A percentile compares a stretch with the other conserved stretches of the same genome.
Evolutionary conservation across 2,329 filamentous ascomycete species (phyloP).

Genomic region (Fusarium nematophilum): DNA sequence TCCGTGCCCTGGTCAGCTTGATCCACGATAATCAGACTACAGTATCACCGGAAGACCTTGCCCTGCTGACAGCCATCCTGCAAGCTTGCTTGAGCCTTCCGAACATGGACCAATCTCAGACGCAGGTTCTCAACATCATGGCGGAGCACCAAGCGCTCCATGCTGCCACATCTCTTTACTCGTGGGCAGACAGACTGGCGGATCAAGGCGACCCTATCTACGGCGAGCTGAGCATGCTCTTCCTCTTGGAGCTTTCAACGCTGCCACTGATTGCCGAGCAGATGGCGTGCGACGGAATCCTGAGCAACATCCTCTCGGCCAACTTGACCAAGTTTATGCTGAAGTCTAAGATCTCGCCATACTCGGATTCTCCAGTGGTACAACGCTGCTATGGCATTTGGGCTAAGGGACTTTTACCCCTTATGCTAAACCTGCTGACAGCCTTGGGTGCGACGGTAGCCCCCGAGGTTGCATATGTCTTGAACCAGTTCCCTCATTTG

Average conservation of each 20-base stretch:
- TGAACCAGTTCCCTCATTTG: constrained; percentile 89
- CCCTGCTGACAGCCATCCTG: constrained; percentile 86
- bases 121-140: constrained; percentile 77
- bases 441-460: constrained; percentile 85
- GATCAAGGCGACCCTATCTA: constrained; percentile 87
- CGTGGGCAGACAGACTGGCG: constrained; percentile 88
- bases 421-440: constrained; percentile 88
- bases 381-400: constrained; percentile 89
- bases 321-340: constrained; percentile 83
- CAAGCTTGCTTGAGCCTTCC: constrained; percentile 86
- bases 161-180: constrained; percentile 87
- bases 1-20: constrained; percentile 82
- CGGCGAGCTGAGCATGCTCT: constrained; percentile 89
- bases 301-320: constrained; percentile 82
- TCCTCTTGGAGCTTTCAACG: constrained; percentile 87
- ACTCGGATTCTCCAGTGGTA: constrained; percentile 75
- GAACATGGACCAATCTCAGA: constrained; percentile 76
- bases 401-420: constrained; percentile 86
- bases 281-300: constrained; percentile 85
- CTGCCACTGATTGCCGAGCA: constrained; percentile 87
- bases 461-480: constrained; percentile 84
- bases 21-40: constrained; percentile 79
- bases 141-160: constrained; percentile 79
- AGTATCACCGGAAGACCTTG: constrained; percentile 81
- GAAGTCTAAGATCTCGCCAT: constrained; percentile 77